Base-by-base conservation (phyloP, 306 rosid genomes). In the Casuarina equisetifolia region DNA sequence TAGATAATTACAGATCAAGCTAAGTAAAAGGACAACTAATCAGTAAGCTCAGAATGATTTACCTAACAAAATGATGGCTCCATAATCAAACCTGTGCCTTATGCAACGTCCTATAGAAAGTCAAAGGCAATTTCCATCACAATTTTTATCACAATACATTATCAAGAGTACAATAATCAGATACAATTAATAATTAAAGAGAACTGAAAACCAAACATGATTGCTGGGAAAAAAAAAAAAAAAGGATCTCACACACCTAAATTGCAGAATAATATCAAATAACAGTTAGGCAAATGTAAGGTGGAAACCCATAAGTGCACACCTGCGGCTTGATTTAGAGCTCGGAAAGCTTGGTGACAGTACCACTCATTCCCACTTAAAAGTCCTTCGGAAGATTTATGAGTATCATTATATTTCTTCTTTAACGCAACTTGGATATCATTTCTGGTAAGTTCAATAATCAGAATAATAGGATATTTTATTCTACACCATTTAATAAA, bases 311-410 rank as follows among this genome's bases (percentile, higher is more conserved):
- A 61, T 69, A 44, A 52, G 74, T 32, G 81, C 42, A 54, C 87
- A 92, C 97, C 98, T 80, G 98, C 97, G 61, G 98, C 98, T 90
- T 94, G 98, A 88, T 92, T 94, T 81, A 92, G 69, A 84, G 95
- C 98, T 81, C 98, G 91, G 82, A 94, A 94, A 71, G 98, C 91
- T 89, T 94, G 98, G 63, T 94, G 93, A 85, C 97, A 90, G 81
- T 94, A 94, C 97, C 98, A 92, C 78, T 92, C 97, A 80, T 45
- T 92, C 78, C 97, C 98, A 25, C 90, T 88, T 78, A 92, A 55
- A 62, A 94, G 94, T 63, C 82, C 84, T 75, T 91, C 90, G 81
- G 95, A 89, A 81, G 89, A 77, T 79, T 89, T 94, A 81, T 89
- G 83, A 11, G 89, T 85, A 78, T 94, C 98, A 78, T 94, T 94